phyloP scores from a whole-genome alignment of 352 stramenopile species.

The Phytopythium cucurbitacearum region DNA sequence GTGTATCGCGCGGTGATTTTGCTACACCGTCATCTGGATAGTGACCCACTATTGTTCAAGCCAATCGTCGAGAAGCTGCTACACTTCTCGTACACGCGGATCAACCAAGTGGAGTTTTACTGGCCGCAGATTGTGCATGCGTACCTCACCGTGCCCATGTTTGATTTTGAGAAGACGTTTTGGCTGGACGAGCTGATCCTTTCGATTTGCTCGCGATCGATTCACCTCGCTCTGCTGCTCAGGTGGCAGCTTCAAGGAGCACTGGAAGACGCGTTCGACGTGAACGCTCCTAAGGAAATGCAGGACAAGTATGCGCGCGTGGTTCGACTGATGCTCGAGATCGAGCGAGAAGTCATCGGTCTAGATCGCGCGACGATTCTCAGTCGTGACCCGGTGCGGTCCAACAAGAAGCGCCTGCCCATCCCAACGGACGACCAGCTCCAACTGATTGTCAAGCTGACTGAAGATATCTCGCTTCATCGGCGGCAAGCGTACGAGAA shows the following conservation, averaged over 20 bases:
- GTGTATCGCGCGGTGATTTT: slow-evolving; percentile 85
- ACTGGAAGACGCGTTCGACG: slow-evolving; percentile 80
- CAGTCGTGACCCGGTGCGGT: slow-evolving; percentile 35
- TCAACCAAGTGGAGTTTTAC: slow-evolving; percentile 92
- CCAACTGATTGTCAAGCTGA: slow-evolving; percentile 74
- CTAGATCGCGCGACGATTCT: slow-evolving; percentile 63
- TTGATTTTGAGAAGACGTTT: slow-evolving; percentile 89
- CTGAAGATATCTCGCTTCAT: slow-evolving; percentile 70
- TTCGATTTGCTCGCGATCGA: slow-evolving; percentile 85
- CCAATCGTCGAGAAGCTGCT: slow-evolving; percentile 81
- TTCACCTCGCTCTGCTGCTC: slow-evolving; percentile 78
- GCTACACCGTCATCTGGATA: slow-evolving; percentile 82
- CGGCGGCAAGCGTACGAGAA: slow-evolving; percentile 42
- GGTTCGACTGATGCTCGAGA: slow-evolving; percentile 80
- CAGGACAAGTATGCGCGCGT: slow-evolving; percentile 85
- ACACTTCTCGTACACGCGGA: slow-evolving; percentile 84
- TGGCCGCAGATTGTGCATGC: slow-evolving; percentile 89
- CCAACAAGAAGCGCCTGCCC: slow-evolving; percentile 62
- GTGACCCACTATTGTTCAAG: slow-evolving; percentile 83
- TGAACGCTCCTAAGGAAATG: slow-evolving; percentile 72
- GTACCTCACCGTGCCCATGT: slow-evolving; percentile 85
- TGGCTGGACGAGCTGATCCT: slow-evolving; percentile 86
- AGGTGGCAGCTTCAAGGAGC: slow-evolving; percentile 86
- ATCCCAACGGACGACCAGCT: slow-evolving; percentile 81
- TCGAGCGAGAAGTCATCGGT: slow-evolving; percentile 81